Percentiles rank a stretch among this genome's conserved stretches.
These are phyloP conservation scores for Ulmus americana DNA, from an alignment of 331 rosid genomes.

Conservation along the genomic window DNA sequence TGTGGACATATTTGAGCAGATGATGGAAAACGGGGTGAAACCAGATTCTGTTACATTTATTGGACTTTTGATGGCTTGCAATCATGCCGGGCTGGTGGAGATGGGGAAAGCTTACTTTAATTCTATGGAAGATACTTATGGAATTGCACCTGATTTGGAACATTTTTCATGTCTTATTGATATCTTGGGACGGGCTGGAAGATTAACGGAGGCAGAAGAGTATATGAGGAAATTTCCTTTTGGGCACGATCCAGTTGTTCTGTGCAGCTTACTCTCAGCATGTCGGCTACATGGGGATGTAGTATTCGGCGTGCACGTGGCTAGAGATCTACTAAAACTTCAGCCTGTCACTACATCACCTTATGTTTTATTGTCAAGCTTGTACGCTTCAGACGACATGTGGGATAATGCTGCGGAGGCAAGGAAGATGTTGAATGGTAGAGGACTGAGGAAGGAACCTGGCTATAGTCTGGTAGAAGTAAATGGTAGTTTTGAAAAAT, in stretches of 20 bases:
- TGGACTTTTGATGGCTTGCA: conserved; percentile 37
- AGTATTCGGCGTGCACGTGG: conserved; percentile 27
- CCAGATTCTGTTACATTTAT: conserved; percentile 36
- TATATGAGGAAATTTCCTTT: conserved; percentile 30
- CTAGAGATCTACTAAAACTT: conserved; percentile 31
- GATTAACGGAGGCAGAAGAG: conserved; percentile 33
- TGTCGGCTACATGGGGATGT: conserved; percentile 35
- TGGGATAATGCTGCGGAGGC: conserved; percentile 36
- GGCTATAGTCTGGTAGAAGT: conserved; percentile 36
- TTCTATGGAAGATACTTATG: conserved; percentile 30
- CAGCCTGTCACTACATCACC: conserved; percentile 31
- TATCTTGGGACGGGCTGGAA: conserved; percentile 43
- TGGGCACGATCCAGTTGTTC: conserved; percentile 30
- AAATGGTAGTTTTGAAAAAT: conserved; percentile 31
- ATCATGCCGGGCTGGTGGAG: conserved; percentile 37
- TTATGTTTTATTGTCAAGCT: conserved; percentile 35
- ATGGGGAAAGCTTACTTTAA: conserved; percentile 25
- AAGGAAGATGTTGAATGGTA: conserved; percentile 34
- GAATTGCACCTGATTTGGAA: conserved; percentile 26
- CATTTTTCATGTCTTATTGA: conserved; percentile 43
- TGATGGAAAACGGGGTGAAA: conserved; percentile 27
- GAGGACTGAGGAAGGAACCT: conserved; percentile 33
- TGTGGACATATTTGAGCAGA: conserved; percentile 28
- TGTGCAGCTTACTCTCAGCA: conserved; percentile 44
- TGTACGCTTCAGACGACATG: conserved; percentile 39